Conservation (phyloP, 306 rosid species). For the Sophora flavescens region DNA sequence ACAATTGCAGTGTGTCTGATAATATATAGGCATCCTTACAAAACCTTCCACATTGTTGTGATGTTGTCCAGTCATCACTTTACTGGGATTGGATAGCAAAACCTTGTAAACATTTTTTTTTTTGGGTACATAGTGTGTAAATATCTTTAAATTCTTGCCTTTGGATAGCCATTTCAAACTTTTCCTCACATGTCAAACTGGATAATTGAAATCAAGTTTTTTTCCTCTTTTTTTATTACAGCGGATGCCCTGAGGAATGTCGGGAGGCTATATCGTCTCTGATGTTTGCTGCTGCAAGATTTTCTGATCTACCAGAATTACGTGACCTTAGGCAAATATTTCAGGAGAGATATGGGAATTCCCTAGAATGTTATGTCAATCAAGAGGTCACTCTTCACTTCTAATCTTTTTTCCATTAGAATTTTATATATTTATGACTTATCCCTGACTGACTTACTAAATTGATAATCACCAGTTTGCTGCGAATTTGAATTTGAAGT, state of each 20-base stretch:
- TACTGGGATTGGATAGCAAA: neutral
- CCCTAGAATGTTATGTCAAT: conserved; percentile 70
- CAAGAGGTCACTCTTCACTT: conserved; percentile 59
- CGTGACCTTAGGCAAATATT: conserved; percentile 87
- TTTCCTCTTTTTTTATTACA: conserved; percentile 45
- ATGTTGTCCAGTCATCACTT: neutral
- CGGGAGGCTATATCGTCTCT: conserved; percentile 81
- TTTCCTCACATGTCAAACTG: neutral
- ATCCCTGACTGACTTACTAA: conserved; percentile 45
- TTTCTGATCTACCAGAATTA: conserved; percentile 95
- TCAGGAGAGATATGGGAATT: conserved; percentile 78
- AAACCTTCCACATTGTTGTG: conserved; percentile 1
- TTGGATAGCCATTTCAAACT: conserved; percentile 17
- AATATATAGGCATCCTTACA: conserved; percentile 1
- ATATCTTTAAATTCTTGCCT: neutral
- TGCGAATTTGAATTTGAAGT: conserved; percentile 69
- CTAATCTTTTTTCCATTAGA: conserved; percentile 20
- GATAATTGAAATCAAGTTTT: conserved; percentile 5
- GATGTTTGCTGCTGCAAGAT: conserved; percentile 90
- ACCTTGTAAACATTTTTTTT: neutral
- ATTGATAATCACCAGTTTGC: conserved; percentile 68
- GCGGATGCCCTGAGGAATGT: conserved; percentile 97
- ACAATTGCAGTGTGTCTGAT: conserved; percentile 12
- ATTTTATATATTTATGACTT: conserved; percentile 32
- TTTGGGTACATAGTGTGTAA: neutral